phyloP scores from a whole-genome alignment of 352 stramenopile species.

The Phytophthora hibernalis region DNA sequence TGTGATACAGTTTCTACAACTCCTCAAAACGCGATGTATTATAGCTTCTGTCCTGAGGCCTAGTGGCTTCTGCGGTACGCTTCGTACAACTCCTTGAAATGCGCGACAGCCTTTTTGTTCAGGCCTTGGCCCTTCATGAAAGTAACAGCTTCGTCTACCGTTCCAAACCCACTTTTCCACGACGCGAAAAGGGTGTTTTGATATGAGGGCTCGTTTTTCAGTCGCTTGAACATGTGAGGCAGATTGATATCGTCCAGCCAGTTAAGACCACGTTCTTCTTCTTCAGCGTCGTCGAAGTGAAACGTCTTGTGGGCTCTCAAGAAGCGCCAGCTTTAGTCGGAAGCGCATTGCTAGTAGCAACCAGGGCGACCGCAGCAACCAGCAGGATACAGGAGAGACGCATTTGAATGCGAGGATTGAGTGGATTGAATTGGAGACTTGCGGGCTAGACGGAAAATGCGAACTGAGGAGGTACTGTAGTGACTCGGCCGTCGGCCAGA shows the following conservation, averaged over 20 bases:
- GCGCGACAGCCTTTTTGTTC: not conserved
- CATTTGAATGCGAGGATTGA: not conserved
- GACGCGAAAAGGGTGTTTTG: not conserved
- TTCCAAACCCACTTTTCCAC: not conserved
- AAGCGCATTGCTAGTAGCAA: not conserved
- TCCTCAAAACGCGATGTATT: no score
- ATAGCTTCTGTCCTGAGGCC: no score
- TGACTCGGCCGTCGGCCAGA: no score
- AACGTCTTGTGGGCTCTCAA: not conserved
- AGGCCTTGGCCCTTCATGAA: constrained; percentile 4
- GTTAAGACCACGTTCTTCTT: constrained; percentile 15
- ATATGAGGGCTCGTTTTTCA: not conserved
- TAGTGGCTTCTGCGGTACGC: no score
- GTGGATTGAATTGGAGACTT: not conserved
- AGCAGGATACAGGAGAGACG: constrained; percentile 4
- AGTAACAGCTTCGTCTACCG: not conserved
- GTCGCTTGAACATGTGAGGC: not conserved
- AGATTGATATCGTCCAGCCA: constrained; percentile 3
- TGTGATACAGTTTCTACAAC: no score
- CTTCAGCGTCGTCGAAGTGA: not conserved
- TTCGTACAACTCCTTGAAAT: not conserved
- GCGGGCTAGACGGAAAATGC: not conserved
- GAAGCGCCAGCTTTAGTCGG: not conserved
- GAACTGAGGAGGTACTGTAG: no score
- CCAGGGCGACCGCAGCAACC: constrained; percentile 1